Base-by-base conservation (phyloP, 805 yeast species). In the Candida ovalis region DNA sequence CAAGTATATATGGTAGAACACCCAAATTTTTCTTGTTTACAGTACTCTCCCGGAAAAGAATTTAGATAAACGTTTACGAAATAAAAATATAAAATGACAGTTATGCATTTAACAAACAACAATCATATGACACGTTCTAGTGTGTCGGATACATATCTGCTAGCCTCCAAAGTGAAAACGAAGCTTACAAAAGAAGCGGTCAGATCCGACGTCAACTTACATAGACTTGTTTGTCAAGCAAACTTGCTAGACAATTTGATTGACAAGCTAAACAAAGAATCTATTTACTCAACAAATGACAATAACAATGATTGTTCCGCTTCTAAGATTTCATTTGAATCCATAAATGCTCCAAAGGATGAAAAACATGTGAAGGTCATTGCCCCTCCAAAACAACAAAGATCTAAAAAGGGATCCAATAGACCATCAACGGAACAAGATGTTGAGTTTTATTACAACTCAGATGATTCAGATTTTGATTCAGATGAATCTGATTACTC, bases 201-300 rank as follows among this genome's bases (percentile, higher is more conserved):
- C 23, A 73, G 74, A 53, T 75, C 76, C 13, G 84, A 81, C 56
- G 76, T 82, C 28, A 69, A 80, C 46, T 71, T 84, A 44, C 72
- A 86, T 43, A 68, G 72, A 44, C 71, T 84, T 36, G 88, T 84
- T 3, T 74, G 81, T 37, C 90, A 85, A 64, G 89, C 90, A 19
- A 85, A 84, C 62, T 68, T 85, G 70, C 72, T 84, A 53, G 90
- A 85, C 59, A 73, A 71, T 51, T 61, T 84, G 45, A 81, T 85
- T 77, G 87, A 79, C 58, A 68, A 68, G 47, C 66, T 78, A 33
- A 63, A 63, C 46, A 47, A 52, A 67, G 42, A 58, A 50, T 35
- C 68, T 66, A 9, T 5, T 51, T 57, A 69, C 33, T 64, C 53
- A 51, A 69, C 19, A 40, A 30, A 13, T 17, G 43, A 13, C 36